These are phyloP conservation scores for Sedum album DNA, from an alignment of 164 flowering plant genomes.

Conservation along the genomic window DNA sequence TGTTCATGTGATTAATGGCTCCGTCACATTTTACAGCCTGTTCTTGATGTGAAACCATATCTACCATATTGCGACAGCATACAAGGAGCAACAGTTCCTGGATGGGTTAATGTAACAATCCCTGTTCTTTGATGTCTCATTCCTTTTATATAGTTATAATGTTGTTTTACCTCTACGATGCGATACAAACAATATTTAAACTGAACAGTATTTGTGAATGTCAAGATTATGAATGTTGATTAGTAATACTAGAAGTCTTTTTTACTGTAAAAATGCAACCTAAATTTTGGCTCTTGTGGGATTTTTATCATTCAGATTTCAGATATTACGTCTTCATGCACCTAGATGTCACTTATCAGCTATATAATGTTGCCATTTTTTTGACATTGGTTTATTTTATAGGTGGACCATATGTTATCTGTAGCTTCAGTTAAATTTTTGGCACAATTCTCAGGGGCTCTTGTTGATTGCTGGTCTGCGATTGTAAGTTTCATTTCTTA, in stretches of 20 bases:
- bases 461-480: conserved; percentile 52
- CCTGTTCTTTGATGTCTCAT: conserved; percentile 1
- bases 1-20: background rate
- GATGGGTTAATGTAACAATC: conserved; percentile 64
- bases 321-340: background rate
- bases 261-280: background rate
- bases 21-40: conserved; percentile 49
- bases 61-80: conserved; percentile 81
- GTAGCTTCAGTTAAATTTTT: conserved; percentile 67
- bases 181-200: background rate
- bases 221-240: too few relatives aligned
- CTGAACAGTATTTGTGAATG: background rate
- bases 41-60: conserved; percentile 91
- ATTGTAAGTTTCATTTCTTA: conserved; percentile 33
- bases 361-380: background rate
- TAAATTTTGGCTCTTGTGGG: background rate
- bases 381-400: conserved; percentile 8
- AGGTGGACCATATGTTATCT: conserved; percentile 53
- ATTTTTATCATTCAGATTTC: background rate
- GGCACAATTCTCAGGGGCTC: conserved; percentile 42
- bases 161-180: background rate
- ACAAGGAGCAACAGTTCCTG: conserved; percentile 60
- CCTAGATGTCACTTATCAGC: background rate
- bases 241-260: too few relatives aligned
- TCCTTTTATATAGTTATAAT: background rate